Evolutionary conservation across 805 yeast genomes (phyloP), one percentile per base, ranked within the genome.

Genomic region (Priceomyces haplophilus): DNA sequence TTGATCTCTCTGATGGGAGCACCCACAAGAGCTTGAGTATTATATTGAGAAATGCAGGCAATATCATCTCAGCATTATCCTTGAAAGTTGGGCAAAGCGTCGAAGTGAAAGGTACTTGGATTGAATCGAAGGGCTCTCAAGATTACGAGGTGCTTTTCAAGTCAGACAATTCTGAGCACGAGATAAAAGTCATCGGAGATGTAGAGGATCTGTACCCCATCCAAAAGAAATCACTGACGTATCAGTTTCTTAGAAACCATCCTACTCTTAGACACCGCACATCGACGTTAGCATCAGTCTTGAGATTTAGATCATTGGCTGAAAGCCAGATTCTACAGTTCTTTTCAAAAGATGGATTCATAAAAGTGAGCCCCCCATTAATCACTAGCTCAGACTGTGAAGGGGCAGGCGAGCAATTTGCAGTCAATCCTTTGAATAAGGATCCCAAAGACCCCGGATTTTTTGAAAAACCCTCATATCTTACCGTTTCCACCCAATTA

Each of bases 351-450:
- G 52, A 73, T 15, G 75, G 75, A 11, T 88, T 87, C 50, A 64
- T 73, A 11, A 90, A 88, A 65, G 88, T 87, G 0, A 72, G 82
- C 19, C 95, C 98, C 3, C 99, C 99, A 6, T 53, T 91, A 10
- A 65, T 91, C 17, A 93, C 99, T 0, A 72, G 87, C 8, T 80
- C 95, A 1, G 99, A 93, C 60, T 91, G 98, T 59, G 99, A 93
- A 65, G 98, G 99, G 13, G 97, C 96, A 3, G 98, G 98, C 3
- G 98, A 93, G 58, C 78, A 86, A 47, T 93, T 93, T 51, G 67
- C 65, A 36, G 65, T 90, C 8, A 23, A 34, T 4, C 17, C 13
- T 3, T n/a, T 12, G 8, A 24, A 32, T 24, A 49, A 47, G 16
- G 44, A 43, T 4, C 34, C 41, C 3, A 18, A 17, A 4, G 52